Percentiles rank a stretch among this genome's conserved stretches.
Conservation (phyloP, 352 stramenopile species). For the Phytophthora hybrid region DNA sequence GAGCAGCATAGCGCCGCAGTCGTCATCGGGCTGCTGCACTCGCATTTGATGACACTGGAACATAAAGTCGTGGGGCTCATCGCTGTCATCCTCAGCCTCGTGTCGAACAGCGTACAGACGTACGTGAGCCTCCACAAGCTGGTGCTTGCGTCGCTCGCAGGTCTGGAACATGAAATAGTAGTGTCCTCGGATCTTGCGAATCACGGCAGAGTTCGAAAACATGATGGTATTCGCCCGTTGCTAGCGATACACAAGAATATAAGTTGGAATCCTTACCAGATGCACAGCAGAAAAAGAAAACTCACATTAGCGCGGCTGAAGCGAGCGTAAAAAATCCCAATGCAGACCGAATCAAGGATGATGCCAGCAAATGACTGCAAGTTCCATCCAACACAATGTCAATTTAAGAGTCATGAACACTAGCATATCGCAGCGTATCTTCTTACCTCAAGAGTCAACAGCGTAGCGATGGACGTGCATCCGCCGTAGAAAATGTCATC, state of each 20-base stretch:
- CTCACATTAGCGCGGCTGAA: conserved; percentile 83
- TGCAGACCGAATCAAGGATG: conserved; percentile 88
- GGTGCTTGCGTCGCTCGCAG: conserved; percentile 90
- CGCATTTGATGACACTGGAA: conserved; percentile 90
- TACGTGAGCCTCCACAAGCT: conserved; percentile 88
- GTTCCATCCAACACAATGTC: not conserved
- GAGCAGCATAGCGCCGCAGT: conserved; percentile 80
- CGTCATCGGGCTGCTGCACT: conserved; percentile 90
- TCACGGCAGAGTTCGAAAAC: conserved; percentile 86
- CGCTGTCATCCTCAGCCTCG: conserved; percentile 55
- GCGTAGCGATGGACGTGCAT: conserved; percentile 79
- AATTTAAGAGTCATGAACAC: not conserved
- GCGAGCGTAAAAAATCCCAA: conserved; percentile 89
- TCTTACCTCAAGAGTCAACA: conserved; percentile 79
- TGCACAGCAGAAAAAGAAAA: not conserved
- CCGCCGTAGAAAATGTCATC: conserved; percentile 91
- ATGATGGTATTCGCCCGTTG: conserved; percentile 89
- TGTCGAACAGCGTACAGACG: conserved; percentile 86
- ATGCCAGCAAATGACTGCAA: conserved; percentile 85
- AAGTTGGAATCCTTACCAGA: not conserved
- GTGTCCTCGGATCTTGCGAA: conserved; percentile 90
- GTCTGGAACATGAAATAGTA: conserved; percentile 94
- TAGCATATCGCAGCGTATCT: not conserved
- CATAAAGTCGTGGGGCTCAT: conserved; percentile 55
- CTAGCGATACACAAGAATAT: conserved; percentile 35